A percentile compares a stretch with the other conserved stretches of the same genome.
These are phyloP conservation scores for Scheffersomyces stambukii DNA, from an alignment of 1,139 yeast species.

Conservation along the genomic window DNA sequence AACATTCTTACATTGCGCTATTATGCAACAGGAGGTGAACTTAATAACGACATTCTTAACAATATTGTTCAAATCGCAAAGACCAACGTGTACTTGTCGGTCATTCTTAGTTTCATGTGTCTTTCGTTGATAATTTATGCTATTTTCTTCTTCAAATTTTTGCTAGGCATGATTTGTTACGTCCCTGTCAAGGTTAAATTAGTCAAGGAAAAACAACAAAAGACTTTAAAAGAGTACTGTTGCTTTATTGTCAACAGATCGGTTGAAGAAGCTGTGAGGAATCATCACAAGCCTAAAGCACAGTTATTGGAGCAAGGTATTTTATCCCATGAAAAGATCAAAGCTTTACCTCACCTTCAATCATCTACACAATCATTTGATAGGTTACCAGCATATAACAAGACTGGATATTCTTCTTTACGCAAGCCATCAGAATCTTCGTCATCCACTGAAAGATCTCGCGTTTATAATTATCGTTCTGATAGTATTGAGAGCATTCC, in stretches of 20 bases:
- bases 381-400: too few relatives aligned
- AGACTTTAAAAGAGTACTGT: conserved; percentile 52
- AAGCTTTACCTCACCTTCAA: too few relatives aligned
- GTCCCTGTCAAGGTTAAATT: conserved; percentile 54
- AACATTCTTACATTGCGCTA: conserved; percentile 69
- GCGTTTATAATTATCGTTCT: too few relatives aligned
- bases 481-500: too few relatives aligned
- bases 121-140: conserved; percentile 75
- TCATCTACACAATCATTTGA: too few relatives aligned
- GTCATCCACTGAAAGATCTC: too few relatives aligned
- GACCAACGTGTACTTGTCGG: conserved; percentile 59
- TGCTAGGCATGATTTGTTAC: conserved; percentile 52
- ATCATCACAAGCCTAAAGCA: conserved; percentile 40
- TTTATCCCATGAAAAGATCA: conserved; percentile 13
- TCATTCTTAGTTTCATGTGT: conserved; percentile 70
- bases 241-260: conserved; percentile 51
- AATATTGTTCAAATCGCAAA: conserved; percentile 59
- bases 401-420: too few relatives aligned
- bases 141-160: conserved; percentile 58
- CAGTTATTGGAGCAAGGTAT: conserved; percentile 32
- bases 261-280: conserved; percentile 48
- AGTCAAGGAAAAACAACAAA: conserved; percentile 23
- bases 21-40: conserved; percentile 46
- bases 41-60: conserved; percentile 40
- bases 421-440: too few relatives aligned